phyloP scores from a whole-genome alignment of 164 flowering plant species.

The Stephania yunnanensis region DNA sequence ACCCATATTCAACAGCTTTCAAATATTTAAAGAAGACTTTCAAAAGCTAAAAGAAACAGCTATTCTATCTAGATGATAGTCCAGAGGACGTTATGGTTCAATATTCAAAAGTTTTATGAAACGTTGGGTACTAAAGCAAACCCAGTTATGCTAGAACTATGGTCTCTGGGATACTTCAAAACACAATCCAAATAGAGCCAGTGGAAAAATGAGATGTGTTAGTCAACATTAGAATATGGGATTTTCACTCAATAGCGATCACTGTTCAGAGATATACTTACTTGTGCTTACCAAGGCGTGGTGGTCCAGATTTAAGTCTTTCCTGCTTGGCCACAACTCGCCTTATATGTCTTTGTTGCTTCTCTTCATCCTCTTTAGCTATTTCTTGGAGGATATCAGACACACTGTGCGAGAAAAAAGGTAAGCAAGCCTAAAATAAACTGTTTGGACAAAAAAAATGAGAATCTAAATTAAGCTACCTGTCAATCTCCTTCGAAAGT shows the following conservation, averaged over 20 bases:
- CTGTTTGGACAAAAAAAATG: background rate
- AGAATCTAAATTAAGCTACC: slow-evolving; percentile 27
- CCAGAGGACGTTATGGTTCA: too few species aligned
- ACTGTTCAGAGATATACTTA: slow-evolving; percentile 25
- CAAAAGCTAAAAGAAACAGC: background rate
- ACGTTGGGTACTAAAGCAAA: background rate
- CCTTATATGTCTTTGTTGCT: slow-evolving; percentile 56
- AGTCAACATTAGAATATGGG: background rate
- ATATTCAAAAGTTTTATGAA: background rate
- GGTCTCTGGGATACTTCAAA: background rate
- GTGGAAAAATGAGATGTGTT: background rate
- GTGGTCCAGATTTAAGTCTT: slow-evolving; percentile 67
- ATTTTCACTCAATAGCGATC: background rate
- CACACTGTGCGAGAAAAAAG: slow-evolving; percentile 36
- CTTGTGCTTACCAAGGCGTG: slow-evolving; percentile 93
- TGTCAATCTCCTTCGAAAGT: slow-evolving; percentile 70
- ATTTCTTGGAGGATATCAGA: slow-evolving; percentile 78
- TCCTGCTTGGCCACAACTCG: slow-evolving; percentile 71
- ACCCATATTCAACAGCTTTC: background rate
- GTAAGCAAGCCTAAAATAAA: background rate
- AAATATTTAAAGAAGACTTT: background rate
- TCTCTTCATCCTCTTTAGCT: slow-evolving; percentile 83
- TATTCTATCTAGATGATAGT: too few species aligned
- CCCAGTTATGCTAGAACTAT: background rate
- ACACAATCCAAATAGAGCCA: background rate